Evolutionary conservation across 2,329 filamentous ascomycete genomes (phyloP), one percentile per base, ranked within the genome.

Genomic region (Stachybotrys elegans): DNA sequence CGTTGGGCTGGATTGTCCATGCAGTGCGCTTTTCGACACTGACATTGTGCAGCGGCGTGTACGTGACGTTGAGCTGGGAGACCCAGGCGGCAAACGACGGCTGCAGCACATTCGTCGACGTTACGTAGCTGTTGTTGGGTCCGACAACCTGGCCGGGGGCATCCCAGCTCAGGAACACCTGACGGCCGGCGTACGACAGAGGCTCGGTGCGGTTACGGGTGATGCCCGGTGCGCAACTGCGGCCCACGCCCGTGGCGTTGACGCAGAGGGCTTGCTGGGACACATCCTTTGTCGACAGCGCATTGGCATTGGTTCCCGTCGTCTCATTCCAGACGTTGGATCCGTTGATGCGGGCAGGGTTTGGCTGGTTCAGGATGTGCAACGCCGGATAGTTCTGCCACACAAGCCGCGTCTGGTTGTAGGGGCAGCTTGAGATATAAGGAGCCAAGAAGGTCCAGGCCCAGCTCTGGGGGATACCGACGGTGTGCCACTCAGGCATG

Each of bases 331-430:
- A 71, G 2, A 72, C 76, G 6, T 79, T 65, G 4, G 83, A 79
- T 13, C 79, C 79, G 44, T 86, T 79, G 59, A 81, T 70, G 21
- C 84, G 79, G 47, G 80, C 81, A 19, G 83, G 76, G 63, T 91
- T 92, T 3, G 88, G 83, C 59, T 92, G 83, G 67, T 92, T 91
- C 22, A 85, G 69, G 40, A 93, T 72, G 53, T 76, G 71, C 14
- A 93, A 68, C 0, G 78, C 74, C 0, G 88, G 88, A 68, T 88
- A 91, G 69, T 94, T 94, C 61, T 92, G 85, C 88, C 88, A 94
- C 20, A 81, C 76, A 22, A 94, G 71, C 6, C 86, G 80, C 1
- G 86, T 92, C 52, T 84, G 81, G 60, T 84, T 80, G 35, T 66
- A 68, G 0, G 88, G 88, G 62, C 88, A 94, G 5, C 75, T 83